Conservation (phyloP, 2,329 filamentous ascomycete species). For the Rhynchosporium secalis region DNA sequence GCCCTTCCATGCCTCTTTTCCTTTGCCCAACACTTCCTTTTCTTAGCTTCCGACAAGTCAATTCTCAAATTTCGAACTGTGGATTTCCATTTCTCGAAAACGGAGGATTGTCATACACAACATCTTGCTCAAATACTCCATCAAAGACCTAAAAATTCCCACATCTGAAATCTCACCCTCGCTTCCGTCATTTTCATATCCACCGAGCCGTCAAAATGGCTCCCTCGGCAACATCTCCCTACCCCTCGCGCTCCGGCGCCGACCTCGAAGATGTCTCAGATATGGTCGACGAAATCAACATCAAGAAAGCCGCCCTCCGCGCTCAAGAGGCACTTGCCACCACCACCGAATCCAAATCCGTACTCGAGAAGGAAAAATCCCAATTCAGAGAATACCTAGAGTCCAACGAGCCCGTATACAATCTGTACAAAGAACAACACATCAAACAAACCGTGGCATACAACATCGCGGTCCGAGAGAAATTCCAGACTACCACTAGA, state of each 20-base stretch:
- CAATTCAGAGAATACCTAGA: constrained; percentile 81
- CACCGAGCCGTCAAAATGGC: constrained; percentile 26
- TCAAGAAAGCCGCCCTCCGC: constrained; percentile 46
- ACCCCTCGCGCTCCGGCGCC: constrained; percentile 29
- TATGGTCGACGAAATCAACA: constrained; percentile 56
- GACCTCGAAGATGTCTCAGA: constrained; percentile 48
- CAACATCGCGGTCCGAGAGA: constrained; percentile 77
- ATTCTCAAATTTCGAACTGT: background rate
- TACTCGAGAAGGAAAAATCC: constrained; percentile 74
- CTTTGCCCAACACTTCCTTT: background rate
- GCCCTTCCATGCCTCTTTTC: background rate
- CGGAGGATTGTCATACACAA: background rate
- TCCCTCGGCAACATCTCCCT: constrained; percentile 32
- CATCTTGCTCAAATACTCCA: background rate
- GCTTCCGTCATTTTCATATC: background rate
- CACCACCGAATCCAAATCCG: constrained; percentile 63
- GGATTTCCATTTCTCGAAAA: background rate
- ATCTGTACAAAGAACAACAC: constrained; percentile 77
- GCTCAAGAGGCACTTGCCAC: constrained; percentile 35
- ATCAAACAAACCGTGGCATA: constrained; percentile 76
- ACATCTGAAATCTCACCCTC: background rate
- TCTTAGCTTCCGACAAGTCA: background rate
- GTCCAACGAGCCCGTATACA: constrained; percentile 80
- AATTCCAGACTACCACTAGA: constrained; percentile 65
- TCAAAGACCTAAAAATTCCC: background rate